A percentile compares a stretch with the other conserved stretches of the same genome.
Evolutionary conservation across 345 rosid genomes (phyloP).

Genomic region (Gossypium stocksii): DNA sequence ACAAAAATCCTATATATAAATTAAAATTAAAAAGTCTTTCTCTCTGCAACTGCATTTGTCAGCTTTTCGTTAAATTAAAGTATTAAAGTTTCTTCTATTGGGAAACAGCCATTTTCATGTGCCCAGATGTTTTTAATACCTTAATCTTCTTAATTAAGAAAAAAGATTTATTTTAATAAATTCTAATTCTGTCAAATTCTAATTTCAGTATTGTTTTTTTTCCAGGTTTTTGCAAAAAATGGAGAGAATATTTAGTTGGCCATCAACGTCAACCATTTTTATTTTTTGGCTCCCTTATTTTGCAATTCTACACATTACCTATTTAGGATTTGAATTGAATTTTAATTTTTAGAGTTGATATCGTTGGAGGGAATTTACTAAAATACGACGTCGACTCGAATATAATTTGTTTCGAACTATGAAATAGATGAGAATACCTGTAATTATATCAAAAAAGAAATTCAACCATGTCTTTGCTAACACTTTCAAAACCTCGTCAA

Average conservation of each 20-base stretch:
- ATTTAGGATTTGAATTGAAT: too few species aligned
- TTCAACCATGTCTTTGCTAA: too few species aligned
- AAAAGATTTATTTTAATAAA: not conserved
- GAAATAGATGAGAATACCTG: too few species aligned
- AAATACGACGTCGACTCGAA: too few species aligned
- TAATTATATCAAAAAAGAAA: too few species aligned
- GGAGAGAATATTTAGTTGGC: constrained; percentile 5
- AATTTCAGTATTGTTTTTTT: not conserved
- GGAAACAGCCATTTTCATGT: not conserved
- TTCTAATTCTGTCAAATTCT: not conserved
- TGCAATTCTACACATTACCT: too few species aligned
- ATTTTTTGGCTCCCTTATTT: too few species aligned
- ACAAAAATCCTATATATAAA: not conserved
- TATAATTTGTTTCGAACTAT: too few species aligned
- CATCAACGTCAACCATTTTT: constrained; percentile 11
- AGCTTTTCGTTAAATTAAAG: not conserved
- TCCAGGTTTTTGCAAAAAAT: not conserved
- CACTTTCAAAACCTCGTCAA: too few species aligned
- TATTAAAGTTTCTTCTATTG: not conserved
- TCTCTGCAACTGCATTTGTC: not conserved
- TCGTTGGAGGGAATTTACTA: too few species aligned
- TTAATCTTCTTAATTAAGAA: not conserved
- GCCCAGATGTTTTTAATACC: not conserved
- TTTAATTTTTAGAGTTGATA: too few species aligned
- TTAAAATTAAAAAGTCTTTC: not conserved